Conservation (phyloP, 345 rosid species). For the Theobroma cacao region DNA sequence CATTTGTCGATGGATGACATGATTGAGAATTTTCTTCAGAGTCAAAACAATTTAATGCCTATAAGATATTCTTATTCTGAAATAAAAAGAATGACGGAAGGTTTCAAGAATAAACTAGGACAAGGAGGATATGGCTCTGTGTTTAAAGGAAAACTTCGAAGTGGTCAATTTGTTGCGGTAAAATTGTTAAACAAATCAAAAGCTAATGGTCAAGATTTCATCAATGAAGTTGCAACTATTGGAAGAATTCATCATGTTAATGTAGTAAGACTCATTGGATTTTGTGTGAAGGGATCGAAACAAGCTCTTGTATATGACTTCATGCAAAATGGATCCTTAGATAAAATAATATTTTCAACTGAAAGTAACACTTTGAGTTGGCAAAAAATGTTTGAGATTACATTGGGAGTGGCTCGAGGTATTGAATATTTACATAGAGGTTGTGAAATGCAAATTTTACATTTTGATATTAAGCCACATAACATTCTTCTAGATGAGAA, state of each 20-base stretch:
- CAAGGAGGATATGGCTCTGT: background rate
- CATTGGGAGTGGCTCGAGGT: conserved; percentile 14
- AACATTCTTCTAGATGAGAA: conserved; percentile 12
- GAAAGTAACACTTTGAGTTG: conserved; percentile 16
- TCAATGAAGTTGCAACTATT: conserved; percentile 18
- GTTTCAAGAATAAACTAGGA: background rate
- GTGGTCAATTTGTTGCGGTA: background rate
- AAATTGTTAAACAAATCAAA: background rate
- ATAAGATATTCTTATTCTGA: conserved; percentile 12
- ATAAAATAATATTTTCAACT: background rate
- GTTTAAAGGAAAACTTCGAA: conserved; percentile 9
- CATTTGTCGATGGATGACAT: background rate
- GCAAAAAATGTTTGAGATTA: conserved; percentile 17
- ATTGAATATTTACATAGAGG: conserved; percentile 21
- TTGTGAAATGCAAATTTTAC: conserved; percentile 19
- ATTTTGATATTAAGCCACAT: conserved; percentile 23
- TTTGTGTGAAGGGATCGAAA: conserved; percentile 18
- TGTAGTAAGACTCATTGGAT: conserved; percentile 26
- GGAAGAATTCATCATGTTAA: conserved; percentile 36
- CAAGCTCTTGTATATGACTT: conserved; percentile 19
- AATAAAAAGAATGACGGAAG: background rate
- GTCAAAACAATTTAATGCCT: background rate
- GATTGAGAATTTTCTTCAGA: background rate
- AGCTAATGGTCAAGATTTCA: conserved; percentile 3
- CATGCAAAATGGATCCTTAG: background rate